phyloP scores from a whole-genome alignment of 2,329 filamentous ascomycete genomes.

The Sarocladium strictum region DNA sequence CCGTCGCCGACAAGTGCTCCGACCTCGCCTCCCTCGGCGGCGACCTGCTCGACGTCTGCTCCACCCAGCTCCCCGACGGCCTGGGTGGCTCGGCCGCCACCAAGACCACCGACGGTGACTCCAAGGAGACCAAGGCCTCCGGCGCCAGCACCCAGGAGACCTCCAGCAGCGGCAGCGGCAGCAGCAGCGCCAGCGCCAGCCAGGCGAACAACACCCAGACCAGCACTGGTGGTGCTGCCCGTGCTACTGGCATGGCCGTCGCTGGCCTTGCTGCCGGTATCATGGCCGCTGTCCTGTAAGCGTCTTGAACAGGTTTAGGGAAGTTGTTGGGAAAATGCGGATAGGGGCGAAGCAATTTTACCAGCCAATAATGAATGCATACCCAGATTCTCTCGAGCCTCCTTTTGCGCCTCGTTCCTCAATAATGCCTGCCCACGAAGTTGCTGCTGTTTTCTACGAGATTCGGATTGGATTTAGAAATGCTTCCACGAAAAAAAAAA shows the following conservation, averaged over 20 bases:
- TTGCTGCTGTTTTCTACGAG: too few relatives aligned
- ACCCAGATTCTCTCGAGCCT: too few relatives aligned
- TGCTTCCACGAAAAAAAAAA: too few relatives aligned
- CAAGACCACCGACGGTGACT: constrained; percentile 18
- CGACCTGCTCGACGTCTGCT: constrained; percentile 18
- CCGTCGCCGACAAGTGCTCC: constrained; percentile 22
- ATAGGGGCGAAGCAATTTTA: too few relatives aligned
- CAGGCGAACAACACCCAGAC: constrained; percentile 11
- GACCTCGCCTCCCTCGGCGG: constrained; percentile 15
- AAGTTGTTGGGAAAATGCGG: neutral
- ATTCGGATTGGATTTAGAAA: too few relatives aligned
- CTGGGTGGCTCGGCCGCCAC: neutral
- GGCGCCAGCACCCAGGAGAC: constrained; percentile 12
- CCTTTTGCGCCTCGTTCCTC: too few relatives aligned
- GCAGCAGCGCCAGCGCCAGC: constrained; percentile 4
- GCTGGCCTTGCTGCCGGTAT: constrained; percentile 25
- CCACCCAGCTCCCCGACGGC: constrained; percentile 9
- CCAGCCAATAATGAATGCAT: neutral
- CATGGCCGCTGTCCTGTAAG: constrained; percentile 23
- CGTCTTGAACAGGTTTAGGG: neutral
- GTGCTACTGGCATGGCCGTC: constrained; percentile 21
- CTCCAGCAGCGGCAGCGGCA: neutral
- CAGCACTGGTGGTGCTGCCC: constrained; percentile 18
- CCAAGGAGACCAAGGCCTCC: constrained; percentile 33
- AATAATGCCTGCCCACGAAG: too few relatives aligned